Evolutionary conservation across 345 rosid genomes (phyloP), one percentile per base, ranked within the genome.

Genomic region (Erysimum cheiranthoides): DNA sequence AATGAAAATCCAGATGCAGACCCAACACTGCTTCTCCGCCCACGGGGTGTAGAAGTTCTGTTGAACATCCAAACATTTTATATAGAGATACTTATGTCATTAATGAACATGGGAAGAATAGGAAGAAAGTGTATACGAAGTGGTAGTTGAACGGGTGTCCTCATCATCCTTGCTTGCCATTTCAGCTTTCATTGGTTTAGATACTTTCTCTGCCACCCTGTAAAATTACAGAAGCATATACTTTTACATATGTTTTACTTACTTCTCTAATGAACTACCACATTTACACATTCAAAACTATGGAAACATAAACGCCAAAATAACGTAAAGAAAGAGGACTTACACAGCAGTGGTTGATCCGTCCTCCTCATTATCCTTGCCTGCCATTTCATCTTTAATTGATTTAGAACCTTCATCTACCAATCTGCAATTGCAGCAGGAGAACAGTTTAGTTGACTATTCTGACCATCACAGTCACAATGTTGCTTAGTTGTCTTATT

Each of bases 1-100:
- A 87, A 95, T 47, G 87, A 86, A 72, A 95, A 95, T 74, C 96
- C 99, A 71, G 92, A 86, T 5, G 82, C 88, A 10, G 92, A 88
- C 6, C 83, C 88, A 43, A 81, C 82, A 47, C 86, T 82, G 68
- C 85, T 82, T 77, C 89, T 80, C 65, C 83, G 64, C 25, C 86
- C 83, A 73, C 73, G 83, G 73, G 89, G 81, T 51, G 93, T 82
- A 64, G 84, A 86, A 80, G 86, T 88, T 76, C 92, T 89, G 84
- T 76, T 63, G 40, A 81, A 53, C 18, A 46, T 62, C 17, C 11
- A 73, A 57, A 47, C 38, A 56, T 36, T 27, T 61, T 28, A 68
- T 18, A 79, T 36, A 68, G 34, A 45, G 52, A 63, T 10, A n/a
- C 8, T 50, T 34, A 59, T 10, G 50, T 11, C 34, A 54, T 3